Conservation (phyloP, 495 filamentous ascomycete species). For the Penicillium macrosclerotiorum region DNA sequence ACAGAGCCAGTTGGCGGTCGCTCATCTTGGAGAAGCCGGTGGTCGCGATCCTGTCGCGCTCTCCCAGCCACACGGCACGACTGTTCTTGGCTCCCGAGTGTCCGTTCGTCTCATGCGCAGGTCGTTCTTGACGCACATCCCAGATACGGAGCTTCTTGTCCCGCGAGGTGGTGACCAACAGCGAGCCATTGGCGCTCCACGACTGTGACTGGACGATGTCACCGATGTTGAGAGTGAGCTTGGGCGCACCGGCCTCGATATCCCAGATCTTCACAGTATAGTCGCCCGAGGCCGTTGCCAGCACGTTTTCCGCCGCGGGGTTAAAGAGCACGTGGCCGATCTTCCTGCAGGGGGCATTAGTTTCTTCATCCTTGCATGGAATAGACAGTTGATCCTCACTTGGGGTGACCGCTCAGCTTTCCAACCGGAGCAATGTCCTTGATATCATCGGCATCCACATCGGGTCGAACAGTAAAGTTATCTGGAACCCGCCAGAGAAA, state of each 20-base stretch:
- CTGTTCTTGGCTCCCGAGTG: conserved; percentile 96
- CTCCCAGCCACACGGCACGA: conserved; percentile 92
- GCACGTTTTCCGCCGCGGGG: conserved; percentile 90
- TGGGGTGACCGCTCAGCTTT: conserved; percentile 68
- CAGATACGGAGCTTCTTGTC: conserved; percentile 98
- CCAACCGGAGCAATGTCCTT: conserved; percentile 75
- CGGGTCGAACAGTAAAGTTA: conserved; percentile 76
- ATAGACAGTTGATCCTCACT: conserved; percentile 28
- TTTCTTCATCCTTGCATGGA: background rate
- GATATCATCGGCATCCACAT: conserved; percentile 70
- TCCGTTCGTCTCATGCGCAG: conserved; percentile 79
- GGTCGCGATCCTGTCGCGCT: conserved; percentile 89
- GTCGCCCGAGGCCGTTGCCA: conserved; percentile 93
- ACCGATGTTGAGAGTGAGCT: conserved; percentile 72
- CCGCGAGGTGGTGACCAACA: conserved; percentile 89
- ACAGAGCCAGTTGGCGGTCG: conserved; percentile 90
- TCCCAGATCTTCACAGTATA: conserved; percentile 97
- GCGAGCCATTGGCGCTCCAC: conserved; percentile 88
- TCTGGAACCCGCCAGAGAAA: conserved; percentile 95
- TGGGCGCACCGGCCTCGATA: conserved; percentile 71
- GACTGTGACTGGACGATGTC: conserved; percentile 94
- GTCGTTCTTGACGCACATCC: conserved; percentile 91
- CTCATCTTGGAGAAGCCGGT: conserved; percentile 98
- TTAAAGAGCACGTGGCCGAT: conserved; percentile 98
- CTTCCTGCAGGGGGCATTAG: conserved; percentile 58